Base-by-base conservation (phyloP, 768 basidiomycete species). In the Tephrocybe sp. region DNA sequence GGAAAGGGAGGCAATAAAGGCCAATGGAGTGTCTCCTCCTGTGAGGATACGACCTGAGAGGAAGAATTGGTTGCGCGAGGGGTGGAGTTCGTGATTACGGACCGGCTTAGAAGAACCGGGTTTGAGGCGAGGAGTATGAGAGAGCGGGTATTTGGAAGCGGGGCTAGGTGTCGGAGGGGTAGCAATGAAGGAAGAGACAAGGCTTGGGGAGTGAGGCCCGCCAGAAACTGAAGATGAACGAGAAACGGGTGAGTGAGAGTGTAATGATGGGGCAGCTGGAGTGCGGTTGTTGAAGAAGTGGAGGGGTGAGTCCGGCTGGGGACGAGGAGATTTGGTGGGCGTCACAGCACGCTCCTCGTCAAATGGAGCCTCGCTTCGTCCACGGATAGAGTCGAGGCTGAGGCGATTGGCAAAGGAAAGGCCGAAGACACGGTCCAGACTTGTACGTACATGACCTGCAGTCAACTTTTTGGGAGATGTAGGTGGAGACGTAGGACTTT, bases 11-110 rank as follows among this genome's bases (percentile, higher is more conserved):
- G 75, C 78, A 2, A 91, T 60, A 58, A 98, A 91, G 4, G 95
- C 92, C 74, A 83, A 84, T 0, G 88, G 86, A 17, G 83, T 80
- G 69, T 98, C 96, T 1, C 92, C 92, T 6, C 94, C 93, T 0
- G 88, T 90, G 58, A 98, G 67, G 9, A 93, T 53, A 50, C 73
- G 80, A 0, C 95, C 94, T 1, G 74, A 57, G 48, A 88, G 72
- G 63, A 88, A 86, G 70, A 93, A 96, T 36, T 72, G 73, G 68
- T 93, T 94, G 50, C 82, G 74, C 3, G 90, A 90, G 1, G 84
- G 81, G 63, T 90, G 83, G 17, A 75, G 66, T 56, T 84, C 71
- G 66, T 86, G 85, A 46, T 83, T 82, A 28, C 80, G 79, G 45
- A 80, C 58, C 20, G 64, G 65, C 41, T 74, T 72, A 6, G 72